Percentiles rank a stretch among this genome's conserved stretches.
Conservation (phyloP, 345 rosid species). For the Dimocarpus longan region DNA sequence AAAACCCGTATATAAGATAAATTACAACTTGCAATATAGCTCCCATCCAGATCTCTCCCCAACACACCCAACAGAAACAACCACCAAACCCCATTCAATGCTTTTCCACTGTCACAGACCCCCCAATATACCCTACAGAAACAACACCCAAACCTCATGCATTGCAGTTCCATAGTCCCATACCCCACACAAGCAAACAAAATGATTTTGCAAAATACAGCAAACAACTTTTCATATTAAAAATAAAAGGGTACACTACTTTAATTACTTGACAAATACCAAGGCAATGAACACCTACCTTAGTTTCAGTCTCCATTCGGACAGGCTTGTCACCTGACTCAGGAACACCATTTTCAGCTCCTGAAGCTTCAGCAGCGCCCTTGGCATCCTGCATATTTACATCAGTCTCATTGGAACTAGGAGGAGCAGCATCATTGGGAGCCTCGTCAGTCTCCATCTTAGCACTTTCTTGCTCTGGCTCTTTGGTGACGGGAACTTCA, state of each 20-base stretch:
- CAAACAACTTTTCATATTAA: neutral
- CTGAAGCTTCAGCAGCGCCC: constrained; percentile 54
- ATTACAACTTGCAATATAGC: neutral
- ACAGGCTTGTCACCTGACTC: constrained; percentile 72
- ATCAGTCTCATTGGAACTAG: constrained; percentile 65
- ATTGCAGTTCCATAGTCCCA: neutral
- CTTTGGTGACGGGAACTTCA: constrained; percentile 78
- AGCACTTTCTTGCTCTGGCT: constrained; percentile 48
- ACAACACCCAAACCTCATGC: neutral
- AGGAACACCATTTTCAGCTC: constrained; percentile 69
- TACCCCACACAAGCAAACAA: neutral
- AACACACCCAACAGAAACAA: neutral
- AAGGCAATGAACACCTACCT: constrained; percentile 41
- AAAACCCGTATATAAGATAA: neutral
- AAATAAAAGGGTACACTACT: neutral
- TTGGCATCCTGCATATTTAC: constrained; percentile 81
- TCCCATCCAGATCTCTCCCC: neutral
- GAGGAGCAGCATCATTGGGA: constrained; percentile 38
- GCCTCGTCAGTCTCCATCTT: constrained; percentile 86
- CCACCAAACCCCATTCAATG: neutral
- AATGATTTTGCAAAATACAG: neutral
- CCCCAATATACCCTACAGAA: neutral
- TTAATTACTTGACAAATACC: neutral
- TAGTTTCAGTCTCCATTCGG: constrained; percentile 83
- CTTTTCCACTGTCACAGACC: neutral